phyloP scores from a whole-genome alignment of 208 protist species.

The Wallacemonas sp. region DNA sequence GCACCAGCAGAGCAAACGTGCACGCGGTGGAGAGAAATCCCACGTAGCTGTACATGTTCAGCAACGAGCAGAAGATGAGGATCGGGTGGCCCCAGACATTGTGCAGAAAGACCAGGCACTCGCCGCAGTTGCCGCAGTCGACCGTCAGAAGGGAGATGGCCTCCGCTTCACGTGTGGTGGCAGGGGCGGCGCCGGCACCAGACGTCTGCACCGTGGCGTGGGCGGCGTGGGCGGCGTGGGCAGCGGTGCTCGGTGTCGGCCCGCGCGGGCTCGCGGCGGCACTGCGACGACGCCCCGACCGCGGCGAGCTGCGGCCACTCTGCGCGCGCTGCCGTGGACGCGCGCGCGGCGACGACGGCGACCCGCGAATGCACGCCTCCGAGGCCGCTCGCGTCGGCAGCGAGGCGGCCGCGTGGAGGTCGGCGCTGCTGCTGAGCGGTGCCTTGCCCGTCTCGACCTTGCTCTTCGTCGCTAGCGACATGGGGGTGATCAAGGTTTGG shows the following conservation, averaged over 20 bases:
- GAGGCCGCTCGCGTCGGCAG: background rate
- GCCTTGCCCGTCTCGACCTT: background rate
- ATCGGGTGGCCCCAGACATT: slow-evolving; percentile 76
- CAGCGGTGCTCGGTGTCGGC: no score
- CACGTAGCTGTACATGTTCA: slow-evolving; percentile 72
- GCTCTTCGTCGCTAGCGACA: slow-evolving; percentile 33
- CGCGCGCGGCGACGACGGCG: background rate
- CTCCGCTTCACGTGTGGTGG: slow-evolving; percentile 49
- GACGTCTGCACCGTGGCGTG: background rate
- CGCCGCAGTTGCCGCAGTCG: slow-evolving; percentile 60
- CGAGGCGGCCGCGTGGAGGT: background rate
- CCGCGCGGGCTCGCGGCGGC: no score
- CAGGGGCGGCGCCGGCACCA: background rate
- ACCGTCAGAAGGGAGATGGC: slow-evolving; percentile 65
- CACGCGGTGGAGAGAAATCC: slow-evolving; percentile 54
- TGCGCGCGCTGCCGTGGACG: background rate
- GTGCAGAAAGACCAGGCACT: slow-evolving; percentile 73
- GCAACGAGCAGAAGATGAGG: slow-evolving; percentile 52
- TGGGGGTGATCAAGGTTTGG: slow-evolving; percentile 43
- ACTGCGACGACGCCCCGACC: background rate
- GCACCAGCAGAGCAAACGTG: slow-evolving; percentile 54
- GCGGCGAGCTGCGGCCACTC: background rate
- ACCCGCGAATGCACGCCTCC: background rate
- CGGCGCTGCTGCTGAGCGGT: slow-evolving; percentile 1
- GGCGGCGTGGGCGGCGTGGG: background rate